Evolutionary conservation across 139 green algal species (phyloP), one percentile per base, ranked within the genome.

Genomic region (Chlorella sp.): DNA sequence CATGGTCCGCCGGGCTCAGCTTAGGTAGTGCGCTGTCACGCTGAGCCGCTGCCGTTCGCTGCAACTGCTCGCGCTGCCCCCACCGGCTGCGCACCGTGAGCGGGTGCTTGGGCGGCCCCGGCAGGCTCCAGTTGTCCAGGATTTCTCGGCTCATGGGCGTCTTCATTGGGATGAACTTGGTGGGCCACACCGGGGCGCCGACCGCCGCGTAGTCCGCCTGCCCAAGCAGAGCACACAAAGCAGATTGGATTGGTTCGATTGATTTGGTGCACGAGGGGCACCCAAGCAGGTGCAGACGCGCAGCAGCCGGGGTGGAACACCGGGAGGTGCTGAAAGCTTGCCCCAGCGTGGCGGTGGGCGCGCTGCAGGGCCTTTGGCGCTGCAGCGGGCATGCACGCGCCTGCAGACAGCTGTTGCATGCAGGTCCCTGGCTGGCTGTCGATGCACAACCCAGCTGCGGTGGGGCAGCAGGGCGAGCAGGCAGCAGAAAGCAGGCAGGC

Each of bases 101-200:
- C 12, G 80, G 41, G 88, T 97, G 91, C 70, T 83, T 84, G 4
- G 94, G 94, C 0, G 84, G 60, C 41, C 93, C 74, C 0, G 86
- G 65, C 55, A 96, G 87, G 32, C 87, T 89, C 94, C 93, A 96
- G 69, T 82, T 89, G 47, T 73, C 28, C 28, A 96, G 69, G 36
- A 96, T 94, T 63, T 91, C 88, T 0, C 63, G 26, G 39, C 69
- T 86, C 75, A 96, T 87, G 16, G 93, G 93, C 15, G 93, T 96
- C 89, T 97, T 96, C 87, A 92, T 92, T 34, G 93, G 93, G 3
- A 96, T 41, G 38, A 96, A 94, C 41, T 38, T 82, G 38, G 89
- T 90, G 36, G 89, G 87, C 3, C 65, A 15, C 2, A 95, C 88
- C 16, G 86, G 85, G 18, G 85, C n/a, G 18, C 93, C 93, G 55